Evolutionary conservation across 345 rosid species (phyloP).

Genomic region (Jatropha curcas): DNA sequence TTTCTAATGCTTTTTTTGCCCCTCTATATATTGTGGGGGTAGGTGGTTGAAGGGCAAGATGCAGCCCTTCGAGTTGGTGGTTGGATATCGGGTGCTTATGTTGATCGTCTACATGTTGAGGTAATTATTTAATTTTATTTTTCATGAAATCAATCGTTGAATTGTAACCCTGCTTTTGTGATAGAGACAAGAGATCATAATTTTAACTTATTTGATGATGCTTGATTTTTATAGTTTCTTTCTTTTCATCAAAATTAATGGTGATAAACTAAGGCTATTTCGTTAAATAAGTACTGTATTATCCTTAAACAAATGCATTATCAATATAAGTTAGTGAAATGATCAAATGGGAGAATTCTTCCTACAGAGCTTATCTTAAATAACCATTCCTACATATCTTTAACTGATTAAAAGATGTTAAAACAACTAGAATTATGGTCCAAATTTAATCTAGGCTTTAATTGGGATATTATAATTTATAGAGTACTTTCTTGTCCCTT

Average conservation of each 20-base stretch:
- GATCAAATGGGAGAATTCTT: neutral
- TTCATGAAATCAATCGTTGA: neutral
- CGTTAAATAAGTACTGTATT: neutral
- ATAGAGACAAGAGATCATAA: neutral
- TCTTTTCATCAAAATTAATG: neutral
- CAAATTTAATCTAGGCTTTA: too few species aligned
- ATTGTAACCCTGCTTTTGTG: neutral
- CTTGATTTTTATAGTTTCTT: neutral
- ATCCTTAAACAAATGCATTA: neutral
- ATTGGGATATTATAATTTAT: too few species aligned
- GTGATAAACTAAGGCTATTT: neutral
- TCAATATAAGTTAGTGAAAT: neutral
- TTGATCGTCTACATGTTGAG: slow-evolving; percentile 90
- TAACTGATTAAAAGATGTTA: neutral
- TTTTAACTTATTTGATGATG: neutral
- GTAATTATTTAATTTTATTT: slow-evolving; percentile 31
- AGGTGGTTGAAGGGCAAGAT: slow-evolving; percentile 96
- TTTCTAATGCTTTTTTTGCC: neutral
- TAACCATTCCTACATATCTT: neutral
- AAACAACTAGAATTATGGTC: neutral
- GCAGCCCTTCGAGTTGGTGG: slow-evolving; percentile 81
- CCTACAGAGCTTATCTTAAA: neutral
- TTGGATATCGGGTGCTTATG: slow-evolving; percentile 88
- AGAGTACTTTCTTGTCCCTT: too few species aligned
- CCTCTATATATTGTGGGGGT: slow-evolving; percentile 2